These are phyloP conservation scores for Aspergillus sp. DNA, from an alignment of 2,329 filamentous ascomycete genomes.

Conservation along the genomic window DNA sequence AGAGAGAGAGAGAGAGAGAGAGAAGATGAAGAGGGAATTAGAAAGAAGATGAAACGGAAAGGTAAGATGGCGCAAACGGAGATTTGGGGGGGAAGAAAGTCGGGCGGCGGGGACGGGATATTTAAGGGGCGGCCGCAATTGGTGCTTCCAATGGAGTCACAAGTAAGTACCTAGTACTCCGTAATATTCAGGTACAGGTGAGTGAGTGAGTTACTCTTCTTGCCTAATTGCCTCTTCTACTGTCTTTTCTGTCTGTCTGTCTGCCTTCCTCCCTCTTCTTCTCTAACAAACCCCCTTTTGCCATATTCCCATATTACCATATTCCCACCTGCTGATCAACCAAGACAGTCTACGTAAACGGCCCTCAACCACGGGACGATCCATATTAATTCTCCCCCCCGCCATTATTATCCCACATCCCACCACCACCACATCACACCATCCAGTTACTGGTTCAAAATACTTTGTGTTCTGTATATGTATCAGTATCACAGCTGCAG, in stretches of 20 bases:
- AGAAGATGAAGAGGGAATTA: constrained; percentile 4
- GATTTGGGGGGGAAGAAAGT: neutral
- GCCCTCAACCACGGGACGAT: neutral
- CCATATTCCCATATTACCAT: neutral
- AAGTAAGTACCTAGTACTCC: too few species aligned
- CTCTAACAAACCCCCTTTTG: neutral
- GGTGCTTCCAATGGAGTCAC: neutral
- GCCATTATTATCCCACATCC: neutral
- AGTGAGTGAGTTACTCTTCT: neutral
- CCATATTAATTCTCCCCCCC: neutral
- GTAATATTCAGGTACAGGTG: neutral
- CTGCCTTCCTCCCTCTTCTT: neutral
- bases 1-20: constrained; percentile 6
- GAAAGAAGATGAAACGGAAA: constrained; percentile 13
- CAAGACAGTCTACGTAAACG: constrained; percentile 1
- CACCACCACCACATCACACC: neutral
- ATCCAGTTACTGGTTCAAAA: neutral
- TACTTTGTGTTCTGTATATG: neutral
- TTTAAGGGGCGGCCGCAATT: constrained; percentile 17
- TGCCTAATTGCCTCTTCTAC: neutral
- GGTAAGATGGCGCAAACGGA: constrained; percentile 12
- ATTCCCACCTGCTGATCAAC: neutral
- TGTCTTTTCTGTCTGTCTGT: neutral
- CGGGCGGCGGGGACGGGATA: constrained; percentile 15
- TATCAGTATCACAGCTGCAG: neutral